A percentile compares a stretch with the other conserved stretches of the same genome.
These are phyloP conservation scores for Heliophila coronopifolia DNA, from an alignment of 441 rosid species.

Conservation along the genomic window DNA sequence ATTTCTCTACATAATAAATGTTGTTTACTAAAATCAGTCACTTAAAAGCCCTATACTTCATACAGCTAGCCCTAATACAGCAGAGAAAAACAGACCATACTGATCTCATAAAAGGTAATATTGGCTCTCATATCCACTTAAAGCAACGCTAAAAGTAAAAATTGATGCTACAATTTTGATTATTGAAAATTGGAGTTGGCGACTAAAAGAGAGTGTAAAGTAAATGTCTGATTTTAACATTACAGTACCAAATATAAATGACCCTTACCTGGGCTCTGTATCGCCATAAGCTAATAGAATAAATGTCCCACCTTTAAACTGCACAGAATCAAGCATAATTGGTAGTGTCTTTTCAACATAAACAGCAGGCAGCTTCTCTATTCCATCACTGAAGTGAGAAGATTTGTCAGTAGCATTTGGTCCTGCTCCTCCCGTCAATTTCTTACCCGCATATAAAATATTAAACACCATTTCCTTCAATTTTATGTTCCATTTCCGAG, in stretches of 20 bases:
- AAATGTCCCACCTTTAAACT: slow-evolving; percentile 79
- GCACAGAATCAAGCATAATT: slow-evolving; percentile 84
- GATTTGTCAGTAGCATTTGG: slow-evolving; percentile 55
- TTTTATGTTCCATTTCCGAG: slow-evolving; percentile 37
- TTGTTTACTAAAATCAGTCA: slow-evolving; percentile 26
- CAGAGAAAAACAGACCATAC: background rate
- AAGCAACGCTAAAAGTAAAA: background rate
- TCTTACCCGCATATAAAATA: slow-evolving; percentile 36
- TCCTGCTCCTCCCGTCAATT: slow-evolving; percentile 38
- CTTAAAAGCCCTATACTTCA: slow-evolving; percentile 12
- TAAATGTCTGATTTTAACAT: slow-evolving; percentile 1
- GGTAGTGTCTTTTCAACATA: slow-evolving; percentile 69
- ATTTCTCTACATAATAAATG: slow-evolving; percentile 58
- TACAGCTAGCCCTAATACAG: slow-evolving; percentile 8
- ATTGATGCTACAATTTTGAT: background rate
- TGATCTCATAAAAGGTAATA: background rate
- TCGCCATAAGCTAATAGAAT: slow-evolving; percentile 91
- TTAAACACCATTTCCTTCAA: slow-evolving; percentile 34
- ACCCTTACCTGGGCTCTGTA: slow-evolving; percentile 77
- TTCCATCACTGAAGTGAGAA: slow-evolving; percentile 57
- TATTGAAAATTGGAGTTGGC: background rate
- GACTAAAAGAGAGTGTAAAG: background rate
- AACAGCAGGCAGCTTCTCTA: slow-evolving; percentile 50
- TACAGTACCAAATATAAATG: slow-evolving; percentile 7
- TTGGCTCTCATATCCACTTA: slow-evolving; percentile 6